phyloP scores from a whole-genome alignment of 148 eudicot genomes.

The Fagopyrum homotropicum region DNA sequence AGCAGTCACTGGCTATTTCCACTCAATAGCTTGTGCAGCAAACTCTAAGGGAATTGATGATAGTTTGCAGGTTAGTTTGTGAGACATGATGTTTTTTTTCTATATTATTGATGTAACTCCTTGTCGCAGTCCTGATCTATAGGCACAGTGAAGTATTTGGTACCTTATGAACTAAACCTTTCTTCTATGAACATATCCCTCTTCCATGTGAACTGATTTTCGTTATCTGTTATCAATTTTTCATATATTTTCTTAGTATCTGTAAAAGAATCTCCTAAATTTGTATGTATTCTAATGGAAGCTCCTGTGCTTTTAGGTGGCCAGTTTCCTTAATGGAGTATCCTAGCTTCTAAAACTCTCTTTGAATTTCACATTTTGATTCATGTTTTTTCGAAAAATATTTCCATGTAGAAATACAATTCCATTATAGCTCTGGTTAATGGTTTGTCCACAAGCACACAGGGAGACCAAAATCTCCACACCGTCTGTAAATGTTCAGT shows the following conservation, averaged over 20 bases:
- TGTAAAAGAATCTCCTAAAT: not conserved
- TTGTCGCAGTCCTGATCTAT: not conserved
- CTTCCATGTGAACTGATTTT: not conserved
- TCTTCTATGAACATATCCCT: not conserved
- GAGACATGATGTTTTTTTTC: not conserved
- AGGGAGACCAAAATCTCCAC: not conserved
- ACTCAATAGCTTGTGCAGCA: conserved; percentile 98
- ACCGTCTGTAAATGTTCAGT: not conserved
- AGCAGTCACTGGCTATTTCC: conserved; percentile 93
- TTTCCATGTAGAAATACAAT: not conserved
- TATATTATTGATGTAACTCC: not conserved
- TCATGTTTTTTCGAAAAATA: not conserved
- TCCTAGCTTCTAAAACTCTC: not conserved
- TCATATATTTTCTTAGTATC: not conserved
- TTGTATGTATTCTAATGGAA: not conserved
- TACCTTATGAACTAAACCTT: not conserved
- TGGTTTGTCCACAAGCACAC: not conserved
- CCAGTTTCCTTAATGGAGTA: not conserved
- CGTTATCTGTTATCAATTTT: not conserved
- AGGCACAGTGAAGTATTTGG: conserved; percentile 4
- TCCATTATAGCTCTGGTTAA: not conserved
- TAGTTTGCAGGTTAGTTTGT: conserved; percentile 75
- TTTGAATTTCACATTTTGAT: not conserved
- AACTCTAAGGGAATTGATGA: conserved; percentile 92
- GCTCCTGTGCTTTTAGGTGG: not conserved